Evolutionary conservation across 2,329 filamentous ascomycete species (phyloP), one percentile per base, ranked within the genome.

Genomic region (Talaromyces amestolkiae): DNA sequence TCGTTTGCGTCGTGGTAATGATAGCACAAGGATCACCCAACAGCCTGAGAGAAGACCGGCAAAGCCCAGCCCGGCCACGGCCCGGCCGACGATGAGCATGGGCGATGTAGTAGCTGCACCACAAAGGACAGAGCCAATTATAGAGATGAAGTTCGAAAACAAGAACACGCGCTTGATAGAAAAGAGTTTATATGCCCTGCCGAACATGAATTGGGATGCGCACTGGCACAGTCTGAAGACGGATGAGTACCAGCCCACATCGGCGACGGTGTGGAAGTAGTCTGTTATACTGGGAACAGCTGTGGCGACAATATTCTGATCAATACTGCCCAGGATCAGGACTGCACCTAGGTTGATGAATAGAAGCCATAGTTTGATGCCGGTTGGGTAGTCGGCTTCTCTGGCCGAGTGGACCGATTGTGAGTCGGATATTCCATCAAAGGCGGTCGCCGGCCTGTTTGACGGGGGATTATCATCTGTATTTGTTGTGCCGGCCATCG

Each of bases 121-220:
- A 58, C 82, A 82, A 1, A 86, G 63, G 22, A 86, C 67, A 61
- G 80, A 84, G 0, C 85, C 85, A 1, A 79, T 67, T 69, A 85
- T 83, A 74, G 87, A 87, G 4, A 86, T 75, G 31, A 68, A 76
- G 5, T 81, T 78, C 1, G 84, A 81, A 0, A 79, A 69, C 1
- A 87, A 72, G 3, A 87, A 69, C 35, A 86, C 79, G 0, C 81
- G 80, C 69, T 86, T 86, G 11, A 84, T 80, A 3, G 85, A 85
- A 81, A 82, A 87, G 43, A 87, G 86, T 67, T 87, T 85, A 2
- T 81, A 82, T 35, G 86, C 74, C n/a, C 53, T 63, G n/a, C 68
- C 68, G 41, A 66, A 70, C 13, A 73, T 61, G n/a, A 72, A 71
- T 2, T 63, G 66, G 2, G 65, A 76, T 0, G 82, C 81, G 3